Evolutionary conservation across 805 yeast genomes (phyloP).

Genomic region (Danielia reshetovae): DNA sequence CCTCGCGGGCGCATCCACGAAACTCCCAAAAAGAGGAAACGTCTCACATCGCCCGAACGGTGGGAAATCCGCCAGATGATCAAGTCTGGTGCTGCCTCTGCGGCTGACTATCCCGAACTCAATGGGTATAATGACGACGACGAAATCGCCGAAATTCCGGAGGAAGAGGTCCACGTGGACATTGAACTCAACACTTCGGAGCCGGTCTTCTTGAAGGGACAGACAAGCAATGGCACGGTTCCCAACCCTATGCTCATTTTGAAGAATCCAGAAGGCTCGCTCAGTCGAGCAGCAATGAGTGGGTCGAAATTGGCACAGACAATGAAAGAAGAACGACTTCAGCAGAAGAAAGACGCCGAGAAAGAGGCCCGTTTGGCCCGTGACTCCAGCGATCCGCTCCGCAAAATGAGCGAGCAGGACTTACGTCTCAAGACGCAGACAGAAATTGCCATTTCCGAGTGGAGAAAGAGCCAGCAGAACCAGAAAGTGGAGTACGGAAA

Average conservation of each 20-base stretch:
- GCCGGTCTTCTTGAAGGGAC: constrained; percentile 70
- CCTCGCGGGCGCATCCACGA: constrained; percentile 6
- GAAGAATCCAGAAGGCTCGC: constrained; percentile 74
- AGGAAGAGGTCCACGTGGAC: constrained; percentile 51
- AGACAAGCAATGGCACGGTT: constrained; percentile 34
- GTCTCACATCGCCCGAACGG: constrained; percentile 78
- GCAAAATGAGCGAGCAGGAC: constrained; percentile 1
- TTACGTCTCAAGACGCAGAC: constrained; percentile 2
- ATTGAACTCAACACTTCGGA: constrained; percentile 66
- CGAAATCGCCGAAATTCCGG: constrained; percentile 18
- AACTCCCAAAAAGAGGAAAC: constrained; percentile 22
- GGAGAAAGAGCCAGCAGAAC: constrained; percentile 12
- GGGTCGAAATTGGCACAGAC: constrained; percentile 70
- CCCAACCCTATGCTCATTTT: constrained; percentile 53
- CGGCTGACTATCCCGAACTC: constrained; percentile 66
- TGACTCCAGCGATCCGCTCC: constrained; percentile 9
- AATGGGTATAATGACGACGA: constrained; percentile 17
- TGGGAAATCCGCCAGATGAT: constrained; percentile 88
- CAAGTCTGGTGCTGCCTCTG: constrained; percentile 69
- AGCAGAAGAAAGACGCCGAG: constrained; percentile 47
- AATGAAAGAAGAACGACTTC: constrained; percentile 54
- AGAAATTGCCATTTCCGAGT: constrained; percentile 11
- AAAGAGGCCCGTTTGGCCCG: constrained; percentile 17
- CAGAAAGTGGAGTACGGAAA: neutral
- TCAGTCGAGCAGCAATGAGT: constrained; percentile 67